phyloP scores from a whole-genome alignment of 2,329 filamentous ascomycete species.

The Fusarium sulawesiense region DNA sequence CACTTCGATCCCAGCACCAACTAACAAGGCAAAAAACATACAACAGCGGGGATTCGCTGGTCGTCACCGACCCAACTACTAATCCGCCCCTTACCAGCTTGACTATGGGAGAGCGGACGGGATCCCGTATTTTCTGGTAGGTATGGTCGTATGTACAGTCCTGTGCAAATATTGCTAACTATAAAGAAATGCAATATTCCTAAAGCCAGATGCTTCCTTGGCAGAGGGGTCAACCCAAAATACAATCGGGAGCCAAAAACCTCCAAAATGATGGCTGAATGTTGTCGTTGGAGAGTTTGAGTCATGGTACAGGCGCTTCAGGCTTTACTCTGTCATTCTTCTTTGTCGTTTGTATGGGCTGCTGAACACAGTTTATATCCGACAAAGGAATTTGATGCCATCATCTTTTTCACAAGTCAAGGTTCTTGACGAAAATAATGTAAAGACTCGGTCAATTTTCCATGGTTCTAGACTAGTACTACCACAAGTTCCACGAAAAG shows the following conservation, averaged over 20 bases:
- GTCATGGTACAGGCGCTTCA: neutral
- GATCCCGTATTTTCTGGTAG: neutral
- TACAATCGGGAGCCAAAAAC: neutral
- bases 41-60: neutral
- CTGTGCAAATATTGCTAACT: rapidly evolving
- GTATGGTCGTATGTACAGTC: neutral
- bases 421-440: rapidly evolving
- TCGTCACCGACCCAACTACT: neutral
- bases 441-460: neutral
- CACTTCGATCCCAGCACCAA: neutral
- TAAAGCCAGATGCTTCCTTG: neutral
- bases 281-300: rapidly evolving
- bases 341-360: neutral
- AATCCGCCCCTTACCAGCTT: neutral
- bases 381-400: neutral
- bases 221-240: neutral
- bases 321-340: neutral
- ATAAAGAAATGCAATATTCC: rapidly evolving
- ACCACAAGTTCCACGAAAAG: neutral
- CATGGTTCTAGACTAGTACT: neutral
- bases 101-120: neutral
- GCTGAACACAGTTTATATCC: neutral
- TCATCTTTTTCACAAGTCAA: neutral
- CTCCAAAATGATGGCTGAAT: neutral
- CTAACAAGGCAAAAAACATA: neutral